Base-by-base conservation (phyloP, 345 rosid species). In the Physaria fendleri region DNA sequence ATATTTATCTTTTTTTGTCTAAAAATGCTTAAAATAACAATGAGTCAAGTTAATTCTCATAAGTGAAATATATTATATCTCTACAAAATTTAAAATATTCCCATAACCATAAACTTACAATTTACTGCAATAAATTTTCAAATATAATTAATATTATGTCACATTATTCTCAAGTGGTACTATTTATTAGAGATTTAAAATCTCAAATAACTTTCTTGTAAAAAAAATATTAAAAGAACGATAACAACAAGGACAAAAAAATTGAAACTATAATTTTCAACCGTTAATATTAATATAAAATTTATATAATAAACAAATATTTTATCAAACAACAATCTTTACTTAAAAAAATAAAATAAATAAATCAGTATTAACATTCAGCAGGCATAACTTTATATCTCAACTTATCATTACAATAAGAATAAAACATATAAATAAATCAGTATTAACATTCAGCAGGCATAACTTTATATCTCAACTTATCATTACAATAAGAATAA, bases 401-500 rank as follows among this genome's bases (percentile, higher is more conserved):
- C 7, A 68, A 12, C 20, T 56, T 72, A 59, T 91, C 98, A 44
- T 64, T 79, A 58, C 98, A 91, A 24, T 88, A 91, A 8, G 96
- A 84, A 73, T 91, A 91, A 56, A 84, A 83, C 96, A 91, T 88
- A 39, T 3, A 25, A 48, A 8, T n/a, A 38, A 40, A 25, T n/a
- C 17, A 88, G 49, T 57, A 71, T 66, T 13, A 65, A 35, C 13
- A 53, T 8, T 91, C 96, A 18, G 88, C 77, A 12, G 88, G 98
- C 70, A 79, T 27, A 61, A 78, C 83, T 67, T 88, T 88, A 66
- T 65, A 91, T 68, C 95, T 79, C 7, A 68, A 12, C 20, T 56
- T 72, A 59, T 91, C 98, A 44, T 64, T 79, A 58, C 98, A 91
- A 24, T 88, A 91, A 8, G 96, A 84, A 73, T 91, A 91, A 56